Base-by-base conservation (phyloP, 2,329 filamentous ascomycete genomes). In the Microcyclosporella mali region DNA sequence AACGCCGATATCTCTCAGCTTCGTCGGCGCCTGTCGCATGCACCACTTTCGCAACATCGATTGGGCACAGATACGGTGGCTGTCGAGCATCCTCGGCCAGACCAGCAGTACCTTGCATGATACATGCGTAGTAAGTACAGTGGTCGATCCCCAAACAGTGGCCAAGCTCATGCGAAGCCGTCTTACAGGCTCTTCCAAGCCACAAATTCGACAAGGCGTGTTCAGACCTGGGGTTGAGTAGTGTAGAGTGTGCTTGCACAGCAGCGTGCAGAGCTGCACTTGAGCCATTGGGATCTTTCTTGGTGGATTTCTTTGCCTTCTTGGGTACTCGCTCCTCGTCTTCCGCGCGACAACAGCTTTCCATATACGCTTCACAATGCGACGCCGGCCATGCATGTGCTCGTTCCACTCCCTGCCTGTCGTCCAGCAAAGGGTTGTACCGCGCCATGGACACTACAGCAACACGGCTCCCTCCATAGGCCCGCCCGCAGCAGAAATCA, bases 91-190 rank as follows among this genome's bases (percentile, higher is more conserved):
- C 79, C 57, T 84, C 81, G 0, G 61, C 65, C 30, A 81, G 65
- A 1, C 70, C 68, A 0, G 73, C 71, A 1, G 76, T 79, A 3
- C 75, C 71, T 56, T 84, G 79, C 79, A 83, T 81, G 2, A 71
- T 68, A 51, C 79, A 84, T 0, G 79, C 77, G 51, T 78, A 82
- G 53, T 79, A 83, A 0, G 74, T 65, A 56, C 82, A 86, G 56
- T 86, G 82, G 6, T 62, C 81, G 11, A 86, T n/a, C 4, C 76
- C 78, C 29, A 86, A 72, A 55, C 81, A 85, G 58, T 85, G 82
- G 0, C 79, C 78, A 0, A 85, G 61, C 55, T 86, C 82, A 56
- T 85, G 82, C 1, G 71, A 71, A 1, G 73, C 74, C 0, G 81
- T 83, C 37, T 73, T 73, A 40, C 69, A 78, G 2, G 78, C 59